These are phyloP conservation scores for Globisporangium radiosum DNA, from an alignment of 352 stramenopile species.

Conservation along the genomic window DNA sequence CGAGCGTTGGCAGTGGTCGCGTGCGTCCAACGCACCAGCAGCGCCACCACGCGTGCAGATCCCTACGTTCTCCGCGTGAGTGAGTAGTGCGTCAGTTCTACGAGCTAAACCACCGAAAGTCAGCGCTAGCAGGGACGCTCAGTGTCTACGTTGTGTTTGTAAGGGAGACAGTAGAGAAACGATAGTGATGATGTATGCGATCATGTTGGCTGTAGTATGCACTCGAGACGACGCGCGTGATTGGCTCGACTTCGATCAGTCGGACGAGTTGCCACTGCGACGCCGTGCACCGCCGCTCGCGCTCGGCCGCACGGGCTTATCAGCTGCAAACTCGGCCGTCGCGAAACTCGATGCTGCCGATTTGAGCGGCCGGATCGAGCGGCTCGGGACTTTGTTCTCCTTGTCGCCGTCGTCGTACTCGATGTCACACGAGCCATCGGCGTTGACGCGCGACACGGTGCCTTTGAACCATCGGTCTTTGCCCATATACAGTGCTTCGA, in stretches of 20 bases:
- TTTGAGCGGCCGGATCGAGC: slow-evolving; percentile 19
- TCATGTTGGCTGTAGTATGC: too few species aligned
- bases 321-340: slow-evolving; percentile 26
- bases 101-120: neutral
- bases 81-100: neutral
- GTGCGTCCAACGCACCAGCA: neutral
- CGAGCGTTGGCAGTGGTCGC: neutral
- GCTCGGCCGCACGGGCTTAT: slow-evolving; percentile 26
- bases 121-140: neutral
- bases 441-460: slow-evolving; percentile 32
- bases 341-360: slow-evolving; percentile 35
- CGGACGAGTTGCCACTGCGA: slow-evolving; percentile 41
- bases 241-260: slow-evolving; percentile 13
- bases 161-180: too few species aligned
- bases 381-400: slow-evolving; percentile 20
- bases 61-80: slow-evolving; percentile 4
- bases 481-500: slow-evolving; percentile 68
- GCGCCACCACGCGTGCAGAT: slow-evolving; percentile 3
- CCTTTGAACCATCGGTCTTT: slow-evolving; percentile 55
- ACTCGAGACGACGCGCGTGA: neutral
- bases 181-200: too few species aligned
- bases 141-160: too few species aligned
- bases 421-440: slow-evolving; percentile 53
- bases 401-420: slow-evolving; percentile 67
- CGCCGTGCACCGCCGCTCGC: slow-evolving; percentile 22